Conservation (phyloP, 2,329 filamentous ascomycete genomes). For the Colletotrichum karsti region DNA sequence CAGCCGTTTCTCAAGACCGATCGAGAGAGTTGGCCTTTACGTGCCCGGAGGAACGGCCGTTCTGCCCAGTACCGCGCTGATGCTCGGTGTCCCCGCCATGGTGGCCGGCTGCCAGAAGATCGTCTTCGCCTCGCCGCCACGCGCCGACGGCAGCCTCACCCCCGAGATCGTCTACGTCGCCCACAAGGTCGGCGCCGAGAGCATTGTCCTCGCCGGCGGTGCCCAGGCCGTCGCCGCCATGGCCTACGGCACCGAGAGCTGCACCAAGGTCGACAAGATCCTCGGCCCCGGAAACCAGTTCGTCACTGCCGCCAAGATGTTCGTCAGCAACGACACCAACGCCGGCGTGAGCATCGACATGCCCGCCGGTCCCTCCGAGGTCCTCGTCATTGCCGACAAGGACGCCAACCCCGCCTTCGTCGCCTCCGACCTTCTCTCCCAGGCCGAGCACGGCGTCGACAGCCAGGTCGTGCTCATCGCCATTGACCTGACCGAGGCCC, state of each 20-base stretch:
- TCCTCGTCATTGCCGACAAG: slow-evolving; percentile 93
- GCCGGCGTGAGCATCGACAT: slow-evolving; percentile 97
- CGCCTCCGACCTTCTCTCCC: slow-evolving; percentile 91
- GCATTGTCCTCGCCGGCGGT: slow-evolving; percentile 93
- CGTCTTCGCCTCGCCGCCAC: slow-evolving; percentile 89
- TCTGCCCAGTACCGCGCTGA: slow-evolving; percentile 94
- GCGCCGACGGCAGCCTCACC: slow-evolving; percentile 87
- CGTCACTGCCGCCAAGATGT: slow-evolving; percentile 98
- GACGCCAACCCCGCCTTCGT: slow-evolving; percentile 93
- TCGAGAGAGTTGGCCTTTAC: slow-evolving; percentile 96
- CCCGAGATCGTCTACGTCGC: slow-evolving; percentile 98
- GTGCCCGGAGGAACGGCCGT: slow-evolving; percentile 96
- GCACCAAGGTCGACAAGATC: slow-evolving; percentile 98
- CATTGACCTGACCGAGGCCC: slow-evolving; percentile 76
- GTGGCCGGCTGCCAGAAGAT: slow-evolving; percentile 97
- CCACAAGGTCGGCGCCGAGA: slow-evolving; percentile 95
- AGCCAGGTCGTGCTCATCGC: slow-evolving; percentile 94
- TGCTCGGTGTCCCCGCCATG: slow-evolving; percentile 97
- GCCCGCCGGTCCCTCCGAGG: slow-evolving; percentile 96
- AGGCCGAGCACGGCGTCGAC: slow-evolving; percentile 96
- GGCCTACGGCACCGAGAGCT: slow-evolving; percentile 95
- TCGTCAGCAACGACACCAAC: slow-evolving; percentile 96
- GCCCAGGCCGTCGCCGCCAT: slow-evolving; percentile 96
- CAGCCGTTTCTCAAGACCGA: slow-evolving; percentile 90
- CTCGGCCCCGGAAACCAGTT: slow-evolving; percentile 98